Evolutionary conservation across 495 filamentous ascomycete genomes (phyloP).

Genomic region (Aspergillus wentii): DNA sequence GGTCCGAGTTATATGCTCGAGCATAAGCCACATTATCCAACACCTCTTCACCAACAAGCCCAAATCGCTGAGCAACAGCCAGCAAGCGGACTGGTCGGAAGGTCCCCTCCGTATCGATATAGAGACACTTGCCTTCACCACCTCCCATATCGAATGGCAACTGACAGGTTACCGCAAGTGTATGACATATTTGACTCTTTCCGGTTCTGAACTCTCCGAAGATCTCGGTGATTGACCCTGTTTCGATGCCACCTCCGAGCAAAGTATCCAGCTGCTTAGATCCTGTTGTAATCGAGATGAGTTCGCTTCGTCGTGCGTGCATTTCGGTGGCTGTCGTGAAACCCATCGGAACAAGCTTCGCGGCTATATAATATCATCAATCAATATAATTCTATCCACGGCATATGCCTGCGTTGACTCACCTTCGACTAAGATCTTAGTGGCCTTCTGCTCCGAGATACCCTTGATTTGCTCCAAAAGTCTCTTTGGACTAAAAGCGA

Average conservation of each 20-base stretch:
- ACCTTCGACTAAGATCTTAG: conserved; percentile 91
- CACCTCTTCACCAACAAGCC: conserved; percentile 92
- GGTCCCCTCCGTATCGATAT: conserved; percentile 97
- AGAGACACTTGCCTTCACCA: conserved; percentile 97
- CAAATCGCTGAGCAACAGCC: conserved; percentile 88
- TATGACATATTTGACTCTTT: conserved; percentile 98
- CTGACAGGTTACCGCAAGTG: conserved; percentile 96
- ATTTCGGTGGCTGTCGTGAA: conserved; percentile 99
- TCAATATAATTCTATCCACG: background rate
- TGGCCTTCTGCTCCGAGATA: conserved; percentile 93
- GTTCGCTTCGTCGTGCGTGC: conserved; percentile 90
- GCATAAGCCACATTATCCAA: conserved; percentile 98
- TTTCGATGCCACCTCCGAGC: conserved; percentile 91
- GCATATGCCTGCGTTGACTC: conserved; percentile 14
- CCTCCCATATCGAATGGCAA: conserved; percentile 98
- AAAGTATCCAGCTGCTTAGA: conserved; percentile 96
- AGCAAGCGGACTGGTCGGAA: conserved; percentile 90
- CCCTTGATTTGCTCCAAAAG: conserved; percentile 91
- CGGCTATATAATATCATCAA: conserved; percentile 48
- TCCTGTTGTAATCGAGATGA: conserved; percentile 96
- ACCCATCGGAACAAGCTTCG: conserved; percentile 95
- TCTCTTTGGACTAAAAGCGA: conserved; percentile 58
- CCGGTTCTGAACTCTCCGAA: conserved; percentile 98
- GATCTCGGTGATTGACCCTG: conserved; percentile 95
- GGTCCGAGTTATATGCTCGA: conserved; percentile 95